Evolutionary conservation across 2,329 filamentous ascomycete species (phyloP).

Genomic region (Aspergillus flavus): DNA sequence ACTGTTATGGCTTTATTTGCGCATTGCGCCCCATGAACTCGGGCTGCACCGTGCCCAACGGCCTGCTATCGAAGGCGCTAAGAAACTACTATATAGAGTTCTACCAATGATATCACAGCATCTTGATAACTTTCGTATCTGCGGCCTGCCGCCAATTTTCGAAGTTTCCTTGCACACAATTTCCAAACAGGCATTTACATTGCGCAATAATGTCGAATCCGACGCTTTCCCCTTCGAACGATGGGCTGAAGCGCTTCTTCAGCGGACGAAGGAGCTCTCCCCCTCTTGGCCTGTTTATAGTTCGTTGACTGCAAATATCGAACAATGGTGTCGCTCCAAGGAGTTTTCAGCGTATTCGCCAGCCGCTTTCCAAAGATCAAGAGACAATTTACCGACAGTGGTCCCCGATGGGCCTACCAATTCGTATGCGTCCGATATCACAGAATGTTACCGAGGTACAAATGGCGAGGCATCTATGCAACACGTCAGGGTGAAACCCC

Average conservation of each 20-base stretch:
- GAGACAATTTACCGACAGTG: constrained; percentile 6
- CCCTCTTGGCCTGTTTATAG: constrained; percentile 38
- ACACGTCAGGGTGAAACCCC: constrained; percentile 10
- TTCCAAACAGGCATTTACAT: constrained; percentile 34
- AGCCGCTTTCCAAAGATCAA: constrained; percentile 13
- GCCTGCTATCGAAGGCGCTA: constrained; percentile 37
- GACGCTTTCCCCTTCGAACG: constrained; percentile 37
- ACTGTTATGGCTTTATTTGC: constrained; percentile 39
- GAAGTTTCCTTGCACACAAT: constrained; percentile 41
- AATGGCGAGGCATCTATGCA: constrained; percentile 16
- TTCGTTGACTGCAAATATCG: constrained; percentile 33
- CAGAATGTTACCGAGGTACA: constrained; percentile 9
- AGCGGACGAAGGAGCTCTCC: constrained; percentile 29
- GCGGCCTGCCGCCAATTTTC: constrained; percentile 41
- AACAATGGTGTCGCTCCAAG: constrained; percentile 30
- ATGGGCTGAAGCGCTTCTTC: constrained; percentile 38
- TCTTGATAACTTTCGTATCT: constrained; percentile 41
- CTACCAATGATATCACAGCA: constrained; percentile 41
- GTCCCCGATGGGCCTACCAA: constrained; percentile 1
- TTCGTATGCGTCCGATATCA: constrained; percentile 5
- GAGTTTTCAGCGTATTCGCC: constrained; percentile 14
- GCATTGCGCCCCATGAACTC: constrained; percentile 35
- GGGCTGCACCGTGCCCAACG: constrained; percentile 34
- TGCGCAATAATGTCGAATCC: constrained; percentile 32
- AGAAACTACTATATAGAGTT: constrained; percentile 39